These are phyloP conservation scores for Penicillium longicatenatum DNA, from an alignment of 495 filamentous ascomycete genomes.

Conservation along the genomic window DNA sequence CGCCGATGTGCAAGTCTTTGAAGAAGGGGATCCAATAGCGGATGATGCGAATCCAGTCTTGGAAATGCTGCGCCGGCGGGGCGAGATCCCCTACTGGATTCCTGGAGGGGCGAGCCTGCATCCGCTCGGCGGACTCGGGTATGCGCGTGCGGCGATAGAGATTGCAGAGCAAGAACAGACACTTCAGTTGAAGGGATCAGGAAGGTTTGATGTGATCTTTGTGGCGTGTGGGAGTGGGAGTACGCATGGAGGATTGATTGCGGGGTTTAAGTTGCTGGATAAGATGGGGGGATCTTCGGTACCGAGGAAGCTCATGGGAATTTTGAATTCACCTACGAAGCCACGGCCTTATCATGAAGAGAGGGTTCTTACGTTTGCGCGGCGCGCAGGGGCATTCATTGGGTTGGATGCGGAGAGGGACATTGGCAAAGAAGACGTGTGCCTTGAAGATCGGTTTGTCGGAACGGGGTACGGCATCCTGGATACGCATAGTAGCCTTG, in stretches of 20 bases:
- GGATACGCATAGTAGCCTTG: conserved; percentile 26
- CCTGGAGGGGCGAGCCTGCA: conserved; percentile 45
- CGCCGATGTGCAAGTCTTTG: conserved; percentile 39
- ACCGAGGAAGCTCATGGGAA: conserved; percentile 32
- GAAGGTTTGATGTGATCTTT: conserved; percentile 40
- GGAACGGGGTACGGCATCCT: conserved; percentile 38
- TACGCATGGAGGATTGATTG: conserved; percentile 41
- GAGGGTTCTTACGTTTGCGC: conserved; percentile 36
- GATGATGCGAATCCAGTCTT: conserved; percentile 25
- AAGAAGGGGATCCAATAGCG: conserved; percentile 15
- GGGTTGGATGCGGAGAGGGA: conserved; percentile 30
- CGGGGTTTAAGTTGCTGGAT: conserved; percentile 41
- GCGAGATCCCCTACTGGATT: conserved; percentile 38
- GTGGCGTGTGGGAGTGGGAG: conserved; percentile 45
- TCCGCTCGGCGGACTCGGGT: conserved; percentile 41
- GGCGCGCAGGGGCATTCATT: conserved; percentile 28
- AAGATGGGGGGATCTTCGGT: conserved; percentile 9
- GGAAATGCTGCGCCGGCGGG: conserved; percentile 16
- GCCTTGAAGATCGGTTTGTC: conserved; percentile 38
- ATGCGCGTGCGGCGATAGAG: conserved; percentile 42
- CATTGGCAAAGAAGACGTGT: conserved; percentile 34
- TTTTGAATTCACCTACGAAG: conserved; percentile 39
- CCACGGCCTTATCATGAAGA: conserved; percentile 32
- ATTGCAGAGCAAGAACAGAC: conserved; percentile 36
- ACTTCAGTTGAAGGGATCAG: conserved; percentile 19